Base-by-base conservation (phyloP, 805 yeast genomes). In the Saccharomyces eubayanus region DNA sequence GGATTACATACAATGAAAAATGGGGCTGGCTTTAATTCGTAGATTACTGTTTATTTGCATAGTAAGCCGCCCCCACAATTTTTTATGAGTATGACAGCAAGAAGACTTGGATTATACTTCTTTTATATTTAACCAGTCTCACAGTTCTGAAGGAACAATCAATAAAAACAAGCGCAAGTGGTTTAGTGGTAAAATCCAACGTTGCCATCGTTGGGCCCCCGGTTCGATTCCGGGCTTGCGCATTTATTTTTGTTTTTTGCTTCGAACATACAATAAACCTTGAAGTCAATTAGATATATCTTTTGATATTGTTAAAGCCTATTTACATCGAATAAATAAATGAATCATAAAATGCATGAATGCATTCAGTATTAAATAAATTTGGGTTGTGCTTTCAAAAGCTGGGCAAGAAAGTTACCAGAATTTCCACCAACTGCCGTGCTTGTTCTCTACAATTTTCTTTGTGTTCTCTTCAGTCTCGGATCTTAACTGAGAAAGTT, bases 401-500 rank as follows among this genome's bases (percentile, higher is more conserved):
- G 5, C n/a, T 31, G 40, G 40, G 16, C 40, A 31, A 11, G 14
- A 11, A 3, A 41, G 8, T 55, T 50, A 63, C 68, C 67, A 63
- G 47, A 60, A 49, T 31, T 56, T 60, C 66, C 67, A 71, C 76
- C 76, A 70, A 12, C 70, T 68, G 51, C 62, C 65, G 47, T 56
- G 59, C 51, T 59, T 62, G 43, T 64, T 58, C 43, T 36, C 24
- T 49, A 68, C 59, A 21, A 57, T 63, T 24, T 69, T 68, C 36
- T 70, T 66, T 5, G 76, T 74, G 46, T 65, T 74, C 36, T 64
- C 58, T 40, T 70, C 72, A 29, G 74, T 61, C 53, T 77, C 73
- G 55, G 66, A 59, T 62, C 77, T 74, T 36, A 76, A 64, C 47
- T 62, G 64, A 10, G 70, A 75, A 30, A 80, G 58, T 53, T 79